phyloP scores from a whole-genome alignment of 306 rosid species.

The Cicer cuneatum region DNA sequence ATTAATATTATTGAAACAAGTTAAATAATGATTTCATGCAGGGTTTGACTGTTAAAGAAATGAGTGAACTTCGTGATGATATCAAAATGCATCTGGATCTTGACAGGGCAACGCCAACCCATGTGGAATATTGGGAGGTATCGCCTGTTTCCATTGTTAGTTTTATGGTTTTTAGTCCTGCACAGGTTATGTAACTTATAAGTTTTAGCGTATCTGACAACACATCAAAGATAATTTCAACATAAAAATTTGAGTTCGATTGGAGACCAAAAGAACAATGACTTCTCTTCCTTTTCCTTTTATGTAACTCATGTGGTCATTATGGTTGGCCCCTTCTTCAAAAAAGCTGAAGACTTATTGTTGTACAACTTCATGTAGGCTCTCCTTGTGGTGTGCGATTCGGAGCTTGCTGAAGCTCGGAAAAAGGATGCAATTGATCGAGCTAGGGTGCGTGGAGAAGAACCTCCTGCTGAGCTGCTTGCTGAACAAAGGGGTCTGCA shows the following conservation, averaged over 20 bases:
- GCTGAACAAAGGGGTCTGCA: conserved; percentile 99
- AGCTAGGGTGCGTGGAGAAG: conserved; percentile 98
- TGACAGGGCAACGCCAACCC: conserved; percentile 92
- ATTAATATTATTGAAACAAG: conserved; percentile 28
- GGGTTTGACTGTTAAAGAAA: conserved; percentile 97
- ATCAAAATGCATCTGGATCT: conserved; percentile 98
- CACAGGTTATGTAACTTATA: neutral
- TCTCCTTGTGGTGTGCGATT: conserved; percentile 86
- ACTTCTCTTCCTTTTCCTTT: conserved; percentile 13
- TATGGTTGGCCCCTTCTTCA: conserved; percentile 10
- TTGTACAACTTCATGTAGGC: conserved; percentile 62
- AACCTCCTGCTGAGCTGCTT: conserved; percentile 92
- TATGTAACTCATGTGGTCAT: conserved; percentile 17
- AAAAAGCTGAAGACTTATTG: conserved; percentile 36
- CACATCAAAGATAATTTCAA: neutral
- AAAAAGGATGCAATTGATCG: conserved; percentile 93
- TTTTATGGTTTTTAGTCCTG: conserved; percentile 25
- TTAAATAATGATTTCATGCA: conserved; percentile 49
- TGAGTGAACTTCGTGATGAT: conserved; percentile 95
- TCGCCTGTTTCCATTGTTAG: conserved; percentile 33
- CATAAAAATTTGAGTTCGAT: conserved; percentile 12
- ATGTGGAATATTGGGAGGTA: conserved; percentile 97
- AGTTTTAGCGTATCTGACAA: neutral
- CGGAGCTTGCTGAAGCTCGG: conserved; percentile 95
- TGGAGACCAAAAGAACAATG: conserved; percentile 11